Evolutionary conservation across 805 yeast species (phyloP).

Genomic region (Ogataea sp.): DNA sequence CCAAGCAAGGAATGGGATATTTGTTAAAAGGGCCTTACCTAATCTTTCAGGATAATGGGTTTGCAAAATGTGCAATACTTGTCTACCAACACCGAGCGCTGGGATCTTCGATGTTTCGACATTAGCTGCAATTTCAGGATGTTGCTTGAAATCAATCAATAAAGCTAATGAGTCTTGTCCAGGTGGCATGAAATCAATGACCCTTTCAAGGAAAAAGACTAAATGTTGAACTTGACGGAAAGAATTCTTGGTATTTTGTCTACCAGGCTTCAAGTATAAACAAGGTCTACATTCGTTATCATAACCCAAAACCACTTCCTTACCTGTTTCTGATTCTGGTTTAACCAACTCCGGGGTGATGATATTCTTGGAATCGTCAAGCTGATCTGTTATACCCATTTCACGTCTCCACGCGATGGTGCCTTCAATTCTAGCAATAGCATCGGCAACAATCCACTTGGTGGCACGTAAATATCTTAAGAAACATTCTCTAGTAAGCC

Average conservation of each 20-base stretch:
- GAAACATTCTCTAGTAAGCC: conserved; percentile 91
- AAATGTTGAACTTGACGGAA: conserved; percentile 92
- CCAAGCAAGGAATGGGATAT: conserved; percentile 93
- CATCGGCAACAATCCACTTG: conserved; percentile 72
- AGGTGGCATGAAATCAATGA: conserved; percentile 89
- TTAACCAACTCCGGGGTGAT: conserved; percentile 48
- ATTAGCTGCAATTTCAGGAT: conserved; percentile 45
- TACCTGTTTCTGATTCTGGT: conserved; percentile 83
- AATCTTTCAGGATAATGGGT: conserved; percentile 96
- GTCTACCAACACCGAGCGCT: conserved; percentile 82
- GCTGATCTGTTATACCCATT: conserved; percentile 57
- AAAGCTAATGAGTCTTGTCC: conserved; percentile 94
- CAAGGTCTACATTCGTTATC: conserved; percentile 91
- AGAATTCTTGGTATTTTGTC: conserved; percentile 89
- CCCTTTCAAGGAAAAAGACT: conserved; percentile 87
- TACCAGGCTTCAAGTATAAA: conserved; percentile 83
- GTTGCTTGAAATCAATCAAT: conserved; percentile 84
- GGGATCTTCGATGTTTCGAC: conserved; percentile 67
- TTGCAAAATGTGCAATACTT: conserved; percentile 87
- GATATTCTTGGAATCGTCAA: conserved; percentile 36
- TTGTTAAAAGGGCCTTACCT: conserved; percentile 86
- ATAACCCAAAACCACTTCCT: conserved; percentile 83
- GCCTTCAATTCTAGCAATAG: conserved; percentile 64
- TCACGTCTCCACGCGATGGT: conserved; percentile 92
- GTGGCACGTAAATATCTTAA: conserved; percentile 88